Percentiles rank a stretch among this genome's conserved stretches.
These are phyloP conservation scores for Penicillium daleae DNA, from an alignment of 495 filamentous ascomycete species.

Conservation along the genomic window DNA sequence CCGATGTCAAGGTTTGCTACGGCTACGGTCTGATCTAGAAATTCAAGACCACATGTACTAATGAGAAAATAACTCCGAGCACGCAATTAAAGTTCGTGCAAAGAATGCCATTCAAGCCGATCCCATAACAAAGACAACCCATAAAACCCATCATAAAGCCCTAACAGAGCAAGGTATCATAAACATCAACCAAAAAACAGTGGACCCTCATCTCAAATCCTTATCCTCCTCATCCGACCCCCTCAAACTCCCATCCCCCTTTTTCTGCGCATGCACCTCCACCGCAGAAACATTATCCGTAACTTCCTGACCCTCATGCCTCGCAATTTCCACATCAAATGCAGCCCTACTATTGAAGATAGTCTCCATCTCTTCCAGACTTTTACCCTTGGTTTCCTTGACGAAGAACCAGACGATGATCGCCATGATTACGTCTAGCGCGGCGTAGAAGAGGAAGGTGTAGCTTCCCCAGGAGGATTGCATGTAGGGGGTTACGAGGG, in stretches of 20 bases:
- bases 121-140: background rate
- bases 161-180: background rate
- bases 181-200: background rate
- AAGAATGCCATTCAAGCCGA: background rate
- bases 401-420: constrained; percentile 62
- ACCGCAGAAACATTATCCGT: constrained; percentile 16
- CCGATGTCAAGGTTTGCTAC: background rate
- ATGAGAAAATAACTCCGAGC: too few relatives aligned
- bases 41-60: too few relatives aligned
- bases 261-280: constrained; percentile 24
- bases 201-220: background rate
- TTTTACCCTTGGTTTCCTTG: constrained; percentile 62
- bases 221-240: constrained; percentile 1
- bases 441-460: constrained; percentile 50
- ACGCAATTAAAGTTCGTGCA: background rate
- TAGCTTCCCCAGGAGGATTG: constrained; percentile 50
- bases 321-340: constrained; percentile 29
- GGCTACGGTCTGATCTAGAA: background rate
- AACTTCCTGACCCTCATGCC: constrained; percentile 20
- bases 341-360: constrained; percentile 34
- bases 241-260: constrained; percentile 10
- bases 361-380: constrained; percentile 52
- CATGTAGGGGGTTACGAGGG: constrained; percentile 53
- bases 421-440: constrained; percentile 43
- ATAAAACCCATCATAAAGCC: background rate